Evolutionary conservation across 2,329 filamentous ascomycete species (phyloP), one percentile per base, ranked within the genome.

Genomic region (Dothideomycetidae sp.): DNA sequence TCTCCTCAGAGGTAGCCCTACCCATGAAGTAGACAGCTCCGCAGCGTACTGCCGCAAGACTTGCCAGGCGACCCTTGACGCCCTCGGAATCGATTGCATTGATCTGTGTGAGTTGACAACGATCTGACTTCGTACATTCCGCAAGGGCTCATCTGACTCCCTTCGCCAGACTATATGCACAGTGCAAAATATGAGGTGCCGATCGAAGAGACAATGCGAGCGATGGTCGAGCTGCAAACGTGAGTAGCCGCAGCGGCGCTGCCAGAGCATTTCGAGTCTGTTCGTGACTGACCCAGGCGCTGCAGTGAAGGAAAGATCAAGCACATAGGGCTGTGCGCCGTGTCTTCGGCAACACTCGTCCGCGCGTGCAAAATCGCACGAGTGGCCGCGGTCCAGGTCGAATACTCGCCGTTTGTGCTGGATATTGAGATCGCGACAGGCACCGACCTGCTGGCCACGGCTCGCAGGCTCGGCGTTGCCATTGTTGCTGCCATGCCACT

Each of bases 401-500:
- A 75, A 48, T 72, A 70, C 53, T 64, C 56, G 14, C 64, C 64
- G 0, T 73, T 67, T 50, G 53, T 61, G 2, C 60, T 77, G 19
- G 67, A 73, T 28, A 71, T 80, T 43, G 76, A 81, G 49, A 63
- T 55, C 3, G 50, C 57, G 0, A 52, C 60, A 29, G 65, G 62
- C 1, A 50, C 63, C 15, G n/a, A n/a, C n/a, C 54, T 78, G 2
- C 56, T 77, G 1, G 53, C 60, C 17, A 71, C 72, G 0, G 68
- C 63, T 41, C 62, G 67, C 12, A 70, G 76, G 48, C 64, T 78
- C 2, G 73, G 71, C 1, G 58, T 73, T 2, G 58, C 69, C 1
- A 56, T 72, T 4, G 62, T 79, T 2, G 66, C 70, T 2, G 76
- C 73, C 54, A 66, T 64, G 11, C 74, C 74, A 2, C 62, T 79